These are phyloP conservation scores for Linnemannia hyalina DNA, from an alignment of 192 early-diverging fungal genomes.

Conservation along the genomic window DNA sequence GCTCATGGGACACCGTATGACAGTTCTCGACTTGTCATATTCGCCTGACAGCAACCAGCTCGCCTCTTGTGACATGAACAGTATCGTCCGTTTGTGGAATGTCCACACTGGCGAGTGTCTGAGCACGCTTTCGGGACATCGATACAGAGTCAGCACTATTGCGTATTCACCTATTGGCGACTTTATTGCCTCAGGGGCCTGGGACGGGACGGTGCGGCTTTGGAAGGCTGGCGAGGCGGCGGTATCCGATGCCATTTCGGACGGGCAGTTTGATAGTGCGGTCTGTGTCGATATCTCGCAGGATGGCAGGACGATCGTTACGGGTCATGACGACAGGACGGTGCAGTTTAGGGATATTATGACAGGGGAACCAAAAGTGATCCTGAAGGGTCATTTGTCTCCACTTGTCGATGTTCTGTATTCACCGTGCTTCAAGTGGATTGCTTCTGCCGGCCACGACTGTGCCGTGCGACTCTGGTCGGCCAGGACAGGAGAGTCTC, in stretches of 20 bases:
- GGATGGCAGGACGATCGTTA: not conserved
- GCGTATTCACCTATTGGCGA: no score
- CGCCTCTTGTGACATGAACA: no score
- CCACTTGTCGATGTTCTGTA: not conserved
- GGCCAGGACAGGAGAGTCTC: not conserved
- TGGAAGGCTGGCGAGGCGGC: not conserved
- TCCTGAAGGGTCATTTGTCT: not conserved
- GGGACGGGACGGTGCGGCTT: not conserved
- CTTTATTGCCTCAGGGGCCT: not conserved
- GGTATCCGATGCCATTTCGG: not conserved
- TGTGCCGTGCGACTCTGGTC: not conserved
- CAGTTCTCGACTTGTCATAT: no score
- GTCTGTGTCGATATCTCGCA: not conserved
- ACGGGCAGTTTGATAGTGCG: not conserved
- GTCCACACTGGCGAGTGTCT: no score
- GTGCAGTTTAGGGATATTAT: constrained; percentile 1
- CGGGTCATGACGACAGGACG: not conserved
- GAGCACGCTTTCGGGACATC: no score
- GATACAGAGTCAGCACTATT: no score
- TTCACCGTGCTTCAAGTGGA: not conserved
- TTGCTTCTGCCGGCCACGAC: not conserved
- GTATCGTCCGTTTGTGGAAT: no score
- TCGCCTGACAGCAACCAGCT: no score
- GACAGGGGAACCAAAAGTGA: not conserved
- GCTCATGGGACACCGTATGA: no score